Evolutionary conservation across 139 green algal genomes (phyloP).

Genomic region (Marvania coccoides): DNA sequence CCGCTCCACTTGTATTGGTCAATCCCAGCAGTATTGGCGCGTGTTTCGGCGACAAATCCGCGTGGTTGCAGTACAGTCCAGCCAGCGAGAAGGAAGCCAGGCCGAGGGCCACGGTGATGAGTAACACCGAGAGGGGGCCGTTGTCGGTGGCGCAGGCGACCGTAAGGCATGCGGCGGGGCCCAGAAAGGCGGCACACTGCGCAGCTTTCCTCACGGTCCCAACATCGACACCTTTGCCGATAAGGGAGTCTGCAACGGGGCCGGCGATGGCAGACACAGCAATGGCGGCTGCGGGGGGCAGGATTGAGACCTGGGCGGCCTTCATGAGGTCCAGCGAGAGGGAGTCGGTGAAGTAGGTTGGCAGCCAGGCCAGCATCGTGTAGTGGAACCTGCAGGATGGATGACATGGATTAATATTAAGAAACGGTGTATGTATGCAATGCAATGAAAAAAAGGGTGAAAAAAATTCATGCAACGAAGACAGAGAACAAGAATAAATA

Average conservation of each 20-base stretch:
- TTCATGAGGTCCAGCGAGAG: conserved; percentile 70
- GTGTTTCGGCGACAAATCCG: conserved; percentile 86
- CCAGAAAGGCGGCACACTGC: conserved; percentile 82
- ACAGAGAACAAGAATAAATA: no score
- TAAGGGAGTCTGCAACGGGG: conserved; percentile 63
- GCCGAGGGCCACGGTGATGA: conserved; percentile 70
- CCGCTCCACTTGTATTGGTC: conserved; percentile 84
- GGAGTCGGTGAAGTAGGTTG: conserved; percentile 86
- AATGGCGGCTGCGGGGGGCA: conserved; percentile 78
- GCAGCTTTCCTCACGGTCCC: conserved; percentile 71
- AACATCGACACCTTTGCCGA: conserved; percentile 55
- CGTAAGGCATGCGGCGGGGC: conserved; percentile 71
- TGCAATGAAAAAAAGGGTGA: no score
- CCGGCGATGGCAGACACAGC: conserved; percentile 35
- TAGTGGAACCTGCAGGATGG: conserved; percentile 79
- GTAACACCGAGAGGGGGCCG: not conserved
- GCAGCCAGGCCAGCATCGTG: conserved; percentile 94
- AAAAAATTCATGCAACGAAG: no score
- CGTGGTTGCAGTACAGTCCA: conserved; percentile 96
- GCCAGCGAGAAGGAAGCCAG: conserved; percentile 71
- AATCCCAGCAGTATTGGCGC: conserved; percentile 84
- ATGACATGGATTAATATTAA: no score
- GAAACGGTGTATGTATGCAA: not conserved
- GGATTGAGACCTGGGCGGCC: conserved; percentile 62
- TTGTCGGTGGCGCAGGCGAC: conserved; percentile 25